Base-by-base conservation (phyloP, 1,139 yeast species). In the Magnusiomyces paraingens region DNA sequence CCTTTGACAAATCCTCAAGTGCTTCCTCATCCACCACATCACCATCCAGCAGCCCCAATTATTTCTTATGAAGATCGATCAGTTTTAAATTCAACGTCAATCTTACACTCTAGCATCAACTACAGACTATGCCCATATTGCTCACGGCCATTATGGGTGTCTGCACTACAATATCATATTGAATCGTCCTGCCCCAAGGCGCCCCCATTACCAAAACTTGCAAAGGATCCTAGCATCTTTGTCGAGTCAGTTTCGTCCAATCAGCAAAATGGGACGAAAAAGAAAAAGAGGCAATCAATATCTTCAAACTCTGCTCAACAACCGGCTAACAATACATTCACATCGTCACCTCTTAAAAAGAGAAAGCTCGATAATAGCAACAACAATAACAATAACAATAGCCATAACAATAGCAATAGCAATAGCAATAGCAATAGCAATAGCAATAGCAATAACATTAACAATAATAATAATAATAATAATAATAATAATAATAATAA, bases 41-140 rank as follows among this genome's bases (percentile, higher is more conserved):
- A 20, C 12, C 47, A 52, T 36, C 52, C 57, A 8, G 52, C 57
- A 2, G 54, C 54, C n/a, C 57, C 57, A 26, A 32, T 47, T 5
- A 51, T 55, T n/a, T 49, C 54, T 11, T 50, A 51, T 43, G 51
- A 55, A 49, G 55, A 55, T 41, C 44, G 57, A 36, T 44, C 52
- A 4, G 36, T 53, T 2, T 35, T 55, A 26, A 55, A 41, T 18
- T 52, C 52, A 2, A 40, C 51, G 1, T 47, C 48, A 36, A 51
- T 55, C 4, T 58, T 69, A 49, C 57, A 62, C 12, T 60, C 70
- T 12, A 62, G 60, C 29, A 55, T 65, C 49, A 66, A 64, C 51
- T 64, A 65, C 50, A 57, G 58, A 21, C 45, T 70, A 20, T 70
- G 73, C 48, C 61, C 65, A 18, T 62, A 58, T 47, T 70, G 73